Evolutionary conservation across 495 filamentous ascomycete species (phyloP), one percentile per base, ranked within the genome.

Genomic region (Neurospora pannonica): DNA sequence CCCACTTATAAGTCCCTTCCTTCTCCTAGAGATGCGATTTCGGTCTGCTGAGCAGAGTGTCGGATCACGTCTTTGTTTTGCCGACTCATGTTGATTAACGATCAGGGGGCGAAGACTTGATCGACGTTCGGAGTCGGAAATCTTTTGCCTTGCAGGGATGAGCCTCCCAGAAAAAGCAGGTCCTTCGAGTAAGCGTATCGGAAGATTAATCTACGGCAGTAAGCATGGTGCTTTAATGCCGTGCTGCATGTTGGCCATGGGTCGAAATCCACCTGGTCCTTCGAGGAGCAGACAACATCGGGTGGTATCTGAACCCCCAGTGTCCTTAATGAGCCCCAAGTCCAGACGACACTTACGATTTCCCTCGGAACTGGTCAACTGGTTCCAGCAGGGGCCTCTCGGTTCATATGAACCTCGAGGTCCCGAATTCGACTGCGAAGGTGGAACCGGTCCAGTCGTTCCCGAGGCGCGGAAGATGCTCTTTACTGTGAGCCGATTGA

Each of bases 1-100:
- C 71, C 74, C 76, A 71, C 75, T 80, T 80, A 80, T 77, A 78
- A 70, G 34, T 46, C 40, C 67, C 48, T 40, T 11, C 36, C 37
- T 74, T 67, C 48, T 2, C 24, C 15, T 48, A 34, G 21, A 6
- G 10, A 42, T 54, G 38, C 31, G 38, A 42, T 31, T 15, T 38
- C 37, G 54, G 70, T 75, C 71, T 76, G 69, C 74, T 74, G 76
- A 71, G 71, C 76, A 76, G 40, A 24, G 72, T 40, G 76, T 78
- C 76, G 78, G 76, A 74, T 78, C 77, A 79, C 70, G 74, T 6
- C 17, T 71, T 15, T 67, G 72, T 74, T 80, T 79, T 80, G 79
- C 79, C 79, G 79, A 75, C 48, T 40, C 24, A 38, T 71, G 46
- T 76, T 76, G 70, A 80, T 78, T 76, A 77, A 74, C 46, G 46